These are phyloP conservation scores for Apiospora kogelbergensis DNA, from an alignment of 2,329 filamentous ascomycete species.

Conservation along the genomic window DNA sequence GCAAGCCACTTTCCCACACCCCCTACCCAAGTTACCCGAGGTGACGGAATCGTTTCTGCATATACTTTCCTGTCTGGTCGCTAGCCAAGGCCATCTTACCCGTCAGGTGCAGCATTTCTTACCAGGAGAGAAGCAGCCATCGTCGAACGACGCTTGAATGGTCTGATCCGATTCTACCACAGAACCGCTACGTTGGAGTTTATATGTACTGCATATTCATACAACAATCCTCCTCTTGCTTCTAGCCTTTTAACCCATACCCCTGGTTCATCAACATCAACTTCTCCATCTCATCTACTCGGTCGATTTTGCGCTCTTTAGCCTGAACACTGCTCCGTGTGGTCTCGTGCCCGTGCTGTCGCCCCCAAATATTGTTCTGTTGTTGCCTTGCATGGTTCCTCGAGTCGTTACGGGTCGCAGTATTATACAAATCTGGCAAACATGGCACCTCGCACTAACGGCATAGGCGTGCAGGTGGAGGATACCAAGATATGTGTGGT, in stretches of 20 bases:
- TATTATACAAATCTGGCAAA: conserved; percentile 19
- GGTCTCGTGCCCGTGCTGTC: neutral
- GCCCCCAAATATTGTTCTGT: neutral
- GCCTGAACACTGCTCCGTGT: neutral
- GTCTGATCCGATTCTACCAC: neutral
- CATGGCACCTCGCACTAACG: conserved; percentile 50
- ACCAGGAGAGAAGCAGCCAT: conserved; percentile 3
- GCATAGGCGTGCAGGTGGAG: conserved; percentile 81
- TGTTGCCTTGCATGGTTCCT: conserved; percentile 8
- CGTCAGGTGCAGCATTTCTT: conserved; percentile 7
- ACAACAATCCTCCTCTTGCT: neutral
- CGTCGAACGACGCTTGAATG: neutral
- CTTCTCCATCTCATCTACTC: neutral
- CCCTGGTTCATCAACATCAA: neutral
- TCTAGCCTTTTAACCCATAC: neutral
- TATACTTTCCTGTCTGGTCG: conserved; percentile 1
- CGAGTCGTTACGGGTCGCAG: neutral
- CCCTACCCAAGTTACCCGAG: neutral
- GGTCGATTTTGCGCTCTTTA: neutral
- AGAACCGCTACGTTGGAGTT: neutral
- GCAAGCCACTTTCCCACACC: neutral
- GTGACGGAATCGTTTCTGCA: conserved; percentile 7
- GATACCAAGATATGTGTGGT: conserved; percentile 97
- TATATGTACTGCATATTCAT: neutral
- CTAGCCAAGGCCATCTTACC: conserved; percentile 2